phyloP scores from a whole-genome alignment of 1,284 basidiomycete genomes.

The Testicularia cyperi region DNA sequence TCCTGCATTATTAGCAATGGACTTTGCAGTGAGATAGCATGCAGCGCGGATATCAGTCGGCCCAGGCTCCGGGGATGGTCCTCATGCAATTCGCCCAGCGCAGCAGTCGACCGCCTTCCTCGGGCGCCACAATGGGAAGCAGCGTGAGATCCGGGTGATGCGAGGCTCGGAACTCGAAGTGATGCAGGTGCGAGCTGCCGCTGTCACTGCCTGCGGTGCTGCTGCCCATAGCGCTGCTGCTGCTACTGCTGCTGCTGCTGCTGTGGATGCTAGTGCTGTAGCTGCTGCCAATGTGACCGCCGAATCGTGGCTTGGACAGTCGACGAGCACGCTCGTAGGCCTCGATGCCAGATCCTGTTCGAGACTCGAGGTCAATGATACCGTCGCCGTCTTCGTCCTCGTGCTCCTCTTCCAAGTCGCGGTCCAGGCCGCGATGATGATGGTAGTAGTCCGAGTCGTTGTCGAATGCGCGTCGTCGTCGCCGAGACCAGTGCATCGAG shows the following conservation, averaged over 20 bases:
- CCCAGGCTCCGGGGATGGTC: constrained; percentile 80
- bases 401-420: no score
- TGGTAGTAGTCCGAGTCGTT: constrained; percentile 24
- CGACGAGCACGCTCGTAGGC: constrained; percentile 25
- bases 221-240: constrained; percentile 48
- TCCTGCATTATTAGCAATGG: no score
- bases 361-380: no score
- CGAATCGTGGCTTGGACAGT: constrained; percentile 54
- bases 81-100: constrained; percentile 75
- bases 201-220: no score
- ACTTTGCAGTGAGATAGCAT: no score
- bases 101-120: constrained; percentile 75
- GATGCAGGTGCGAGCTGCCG: background rate
- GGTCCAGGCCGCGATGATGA: no score
- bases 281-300: constrained; percentile 17
- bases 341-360: no score
- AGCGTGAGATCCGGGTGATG: constrained; percentile 18
- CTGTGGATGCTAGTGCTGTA: background rate
- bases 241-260: constrained; percentile 51
- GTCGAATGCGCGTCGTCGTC: no score
- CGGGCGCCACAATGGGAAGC: constrained; percentile 75
- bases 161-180: background rate
- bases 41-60: no score
- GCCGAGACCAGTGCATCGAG: no score
- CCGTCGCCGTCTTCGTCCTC: background rate